These are phyloP conservation scores for Pisolithus thermaeus DNA, from an alignment of 1,284 basidiomycete species.

Conservation along the genomic window DNA sequence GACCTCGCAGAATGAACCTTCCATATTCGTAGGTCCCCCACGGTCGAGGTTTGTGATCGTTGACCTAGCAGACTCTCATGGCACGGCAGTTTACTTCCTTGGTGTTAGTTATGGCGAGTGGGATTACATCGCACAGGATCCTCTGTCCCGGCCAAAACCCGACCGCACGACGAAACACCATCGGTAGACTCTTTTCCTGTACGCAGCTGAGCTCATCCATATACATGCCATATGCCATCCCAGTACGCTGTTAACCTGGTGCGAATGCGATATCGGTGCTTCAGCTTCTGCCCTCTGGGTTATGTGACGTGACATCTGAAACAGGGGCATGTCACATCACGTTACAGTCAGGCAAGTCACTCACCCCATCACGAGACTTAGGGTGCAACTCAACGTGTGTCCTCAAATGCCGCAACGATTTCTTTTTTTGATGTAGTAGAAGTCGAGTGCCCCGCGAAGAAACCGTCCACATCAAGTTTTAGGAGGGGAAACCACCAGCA, in stretches of 20 bases:
- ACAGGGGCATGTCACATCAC: constrained; percentile 6
- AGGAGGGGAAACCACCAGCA: neutral
- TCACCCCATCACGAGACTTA: constrained; percentile 1
- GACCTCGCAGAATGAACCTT: no score
- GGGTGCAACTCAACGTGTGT: constrained; percentile 1
- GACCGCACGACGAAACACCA: no score
- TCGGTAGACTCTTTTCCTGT: no score
- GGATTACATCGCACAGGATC: no score
- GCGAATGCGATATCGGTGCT: neutral
- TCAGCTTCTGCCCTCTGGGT: no score
- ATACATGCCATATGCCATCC: neutral
- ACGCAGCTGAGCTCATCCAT: neutral
- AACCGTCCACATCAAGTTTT: neutral
- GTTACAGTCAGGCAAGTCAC: constrained; percentile 1
- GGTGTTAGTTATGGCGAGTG: no score
- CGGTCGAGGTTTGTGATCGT: no score
- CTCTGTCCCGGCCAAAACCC: no score
- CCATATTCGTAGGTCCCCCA: no score
- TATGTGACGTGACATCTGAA: neutral
- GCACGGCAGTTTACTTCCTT: no score
- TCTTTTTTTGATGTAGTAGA: neutral
- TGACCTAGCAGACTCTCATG: no score
- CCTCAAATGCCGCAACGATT: neutral
- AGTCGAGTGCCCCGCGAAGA: neutral
- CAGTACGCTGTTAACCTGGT: no score